Conservation (phyloP, 2,329 filamentous ascomycete genomes). For the Stemphylium vesicarium region DNA sequence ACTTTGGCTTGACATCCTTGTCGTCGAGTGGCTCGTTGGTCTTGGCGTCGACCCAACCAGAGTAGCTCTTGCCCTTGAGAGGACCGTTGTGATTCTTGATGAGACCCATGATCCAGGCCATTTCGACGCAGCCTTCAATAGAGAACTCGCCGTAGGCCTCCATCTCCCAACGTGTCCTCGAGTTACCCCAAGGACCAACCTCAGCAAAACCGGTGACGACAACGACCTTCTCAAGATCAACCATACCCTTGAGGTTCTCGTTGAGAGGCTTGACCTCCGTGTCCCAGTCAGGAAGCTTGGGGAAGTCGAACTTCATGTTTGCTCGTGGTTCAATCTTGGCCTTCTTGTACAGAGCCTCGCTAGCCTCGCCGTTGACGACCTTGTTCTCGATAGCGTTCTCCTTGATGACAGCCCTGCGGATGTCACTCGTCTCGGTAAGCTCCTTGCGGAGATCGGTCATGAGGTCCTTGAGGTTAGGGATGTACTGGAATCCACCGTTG, state of each 20-base stretch:
- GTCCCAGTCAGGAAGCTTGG: conserved; percentile 88
- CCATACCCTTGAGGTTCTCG: conserved; percentile 91
- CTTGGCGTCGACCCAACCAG: conserved; percentile 96
- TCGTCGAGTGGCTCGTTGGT: conserved; percentile 94
- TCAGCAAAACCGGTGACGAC: conserved; percentile 97
- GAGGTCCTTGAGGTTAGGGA: conserved; percentile 90
- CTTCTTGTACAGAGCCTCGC: conserved; percentile 92
- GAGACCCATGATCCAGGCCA: conserved; percentile 99
- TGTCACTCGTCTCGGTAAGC: conserved; percentile 92
- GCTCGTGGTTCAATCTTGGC: conserved; percentile 91
- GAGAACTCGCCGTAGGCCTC: conserved; percentile 96
- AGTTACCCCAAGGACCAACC: conserved; percentile 97
- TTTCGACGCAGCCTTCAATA: conserved; percentile 95
- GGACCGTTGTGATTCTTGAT: conserved; percentile 98
- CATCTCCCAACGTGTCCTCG: conserved; percentile 98
- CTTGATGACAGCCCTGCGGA: conserved; percentile 91
- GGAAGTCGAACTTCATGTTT: conserved; percentile 98
- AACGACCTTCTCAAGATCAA: conserved; percentile 96
- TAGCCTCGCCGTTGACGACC: conserved; percentile 92
- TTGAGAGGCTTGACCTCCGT: conserved; percentile 88
- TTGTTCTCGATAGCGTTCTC: conserved; percentile 97
- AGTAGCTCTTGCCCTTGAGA: conserved; percentile 95
- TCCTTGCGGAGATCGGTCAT: conserved; percentile 95
- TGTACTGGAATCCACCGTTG: conserved; percentile 96
- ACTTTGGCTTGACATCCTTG: conserved; percentile 96